These are phyloP conservation scores for Lathyrus aphaca DNA, from an alignment of 306 rosid genomes.

Conservation along the genomic window DNA sequence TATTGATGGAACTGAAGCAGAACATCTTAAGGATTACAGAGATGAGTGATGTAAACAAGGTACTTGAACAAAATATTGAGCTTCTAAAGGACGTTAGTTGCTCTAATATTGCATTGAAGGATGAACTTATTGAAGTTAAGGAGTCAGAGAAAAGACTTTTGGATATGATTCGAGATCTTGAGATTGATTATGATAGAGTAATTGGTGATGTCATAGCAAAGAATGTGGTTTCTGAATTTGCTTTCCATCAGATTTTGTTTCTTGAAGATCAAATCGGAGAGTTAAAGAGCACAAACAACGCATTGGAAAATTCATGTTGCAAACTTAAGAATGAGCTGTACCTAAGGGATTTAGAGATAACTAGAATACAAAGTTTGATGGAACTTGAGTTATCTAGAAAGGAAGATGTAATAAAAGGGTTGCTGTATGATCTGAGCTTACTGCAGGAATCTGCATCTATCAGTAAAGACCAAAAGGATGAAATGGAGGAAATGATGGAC, in stretches of 20 bases:
- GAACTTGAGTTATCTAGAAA: constrained; percentile 71
- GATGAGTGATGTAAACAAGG: constrained; percentile 53
- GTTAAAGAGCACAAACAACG: constrained; percentile 41
- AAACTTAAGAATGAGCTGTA: constrained; percentile 51
- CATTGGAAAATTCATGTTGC: constrained; percentile 47
- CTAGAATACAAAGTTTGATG: constrained; percentile 50
- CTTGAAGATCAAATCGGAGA: constrained; percentile 52
- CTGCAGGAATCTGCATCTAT: constrained; percentile 94
- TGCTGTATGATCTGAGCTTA: constrained; percentile 86
- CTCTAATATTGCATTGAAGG: constrained; percentile 53
- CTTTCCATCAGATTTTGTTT: constrained; percentile 46
- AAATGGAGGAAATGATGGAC: constrained; percentile 60
- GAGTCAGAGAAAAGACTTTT: constrained; percentile 49
- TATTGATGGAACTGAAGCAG: constrained; percentile 50
- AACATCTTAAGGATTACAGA: constrained; percentile 45
- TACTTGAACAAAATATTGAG: constrained; percentile 52
- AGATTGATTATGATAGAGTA: constrained; percentile 53
- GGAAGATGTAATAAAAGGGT: constrained; percentile 81
- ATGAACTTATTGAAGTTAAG: constrained; percentile 52
- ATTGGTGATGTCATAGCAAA: constrained; percentile 47
- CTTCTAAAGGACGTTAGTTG: constrained; percentile 48
- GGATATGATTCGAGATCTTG: constrained; percentile 51
- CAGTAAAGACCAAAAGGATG: constrained; percentile 77
- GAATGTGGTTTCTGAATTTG: constrained; percentile 49
- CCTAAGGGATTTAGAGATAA: constrained; percentile 53